A percentile compares a stretch with the other conserved stretches of the same genome.
These are phyloP conservation scores for Taiozyma sp. DNA, from an alignment of 1,139 yeast genomes.

Conservation along the genomic window DNA sequence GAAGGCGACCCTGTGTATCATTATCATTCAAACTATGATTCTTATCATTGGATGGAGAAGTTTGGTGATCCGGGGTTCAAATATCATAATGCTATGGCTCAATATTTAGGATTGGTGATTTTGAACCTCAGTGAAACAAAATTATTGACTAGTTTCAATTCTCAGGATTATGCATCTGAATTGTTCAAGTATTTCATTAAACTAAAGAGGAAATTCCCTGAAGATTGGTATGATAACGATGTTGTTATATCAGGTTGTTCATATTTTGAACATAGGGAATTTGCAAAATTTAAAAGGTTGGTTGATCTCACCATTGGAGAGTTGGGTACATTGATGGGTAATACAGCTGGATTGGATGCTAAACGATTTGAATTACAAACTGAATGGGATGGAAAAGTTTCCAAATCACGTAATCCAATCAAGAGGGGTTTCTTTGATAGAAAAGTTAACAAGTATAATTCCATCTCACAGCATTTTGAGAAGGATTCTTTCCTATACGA, in stretches of 20 bases:
- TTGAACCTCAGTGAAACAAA: slow-evolving; percentile 43
- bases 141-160: slow-evolving; percentile 35
- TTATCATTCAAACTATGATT: slow-evolving; percentile 66
- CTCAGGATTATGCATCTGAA: slow-evolving; percentile 37
- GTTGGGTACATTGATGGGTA: slow-evolving; percentile 10
- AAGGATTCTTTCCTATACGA: slow-evolving; percentile 53
- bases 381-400: slow-evolving; percentile 22
- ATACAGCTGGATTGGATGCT: slow-evolving; percentile 25
- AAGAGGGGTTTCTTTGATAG: slow-evolving; percentile 22
- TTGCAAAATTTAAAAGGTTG: slow-evolving; percentile 9
- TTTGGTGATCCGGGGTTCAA: slow-evolving; percentile 55
- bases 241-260: neutral
- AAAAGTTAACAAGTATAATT: slow-evolving; percentile 30
- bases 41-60: slow-evolving; percentile 58
- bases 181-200: slow-evolving; percentile 29
- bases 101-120: slow-evolving; percentile 43
- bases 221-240: slow-evolving; percentile 29
- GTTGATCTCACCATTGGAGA: slow-evolving; percentile 12
- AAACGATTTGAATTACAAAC: slow-evolving; percentile 24
- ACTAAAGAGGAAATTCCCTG: slow-evolving; percentile 30
- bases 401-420: slow-evolving; percentile 23
- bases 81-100: slow-evolving; percentile 48
- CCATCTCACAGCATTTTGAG: slow-evolving; percentile 50
- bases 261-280: slow-evolving; percentile 2
- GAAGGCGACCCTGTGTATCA: slow-evolving; percentile 50